Conservation (phyloP, 495 filamentous ascomycete species). For the Aspergillus homomorphus region DNA sequence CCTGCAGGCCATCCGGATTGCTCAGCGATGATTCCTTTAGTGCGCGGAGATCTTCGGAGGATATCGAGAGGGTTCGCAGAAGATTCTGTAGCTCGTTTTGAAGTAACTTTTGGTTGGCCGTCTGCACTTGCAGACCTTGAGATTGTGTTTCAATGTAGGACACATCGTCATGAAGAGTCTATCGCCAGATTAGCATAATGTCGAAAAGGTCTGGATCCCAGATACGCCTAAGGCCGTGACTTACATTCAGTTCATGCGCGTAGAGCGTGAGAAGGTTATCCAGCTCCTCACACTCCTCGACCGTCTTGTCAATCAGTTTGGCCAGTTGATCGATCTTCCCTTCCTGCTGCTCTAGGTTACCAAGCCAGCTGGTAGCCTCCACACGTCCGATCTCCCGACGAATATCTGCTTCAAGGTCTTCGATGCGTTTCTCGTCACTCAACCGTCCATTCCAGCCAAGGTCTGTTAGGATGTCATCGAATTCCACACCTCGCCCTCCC, state of each 20-base stretch:
- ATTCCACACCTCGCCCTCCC: constrained; percentile 64
- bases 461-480: constrained; percentile 77
- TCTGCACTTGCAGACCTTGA: constrained; percentile 93
- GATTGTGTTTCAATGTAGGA: constrained; percentile 96
- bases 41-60: constrained; percentile 65
- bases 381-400: constrained; percentile 84
- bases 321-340: constrained; percentile 81
- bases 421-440: constrained; percentile 67
- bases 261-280: constrained; percentile 92
- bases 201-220: background rate
- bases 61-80: constrained; percentile 84
- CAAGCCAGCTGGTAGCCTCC: constrained; percentile 90
- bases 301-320: constrained; percentile 77
- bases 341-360: constrained; percentile 83
- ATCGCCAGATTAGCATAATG: constrained; percentile 34
- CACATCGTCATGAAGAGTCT: constrained; percentile 94
- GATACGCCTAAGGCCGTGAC: constrained; percentile 26
- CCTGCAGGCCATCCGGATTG: constrained; percentile 62
- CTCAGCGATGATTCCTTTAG: constrained; percentile 73
- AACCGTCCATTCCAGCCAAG: constrained; percentile 86
- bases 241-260: constrained; percentile 86
- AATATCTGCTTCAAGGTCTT: constrained; percentile 77
- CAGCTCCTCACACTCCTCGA: constrained; percentile 91
- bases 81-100: constrained; percentile 80
- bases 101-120: constrained; percentile 92